A percentile compares a stretch with the other conserved stretches of the same genome.
Evolutionary conservation across 768 basidiomycete species (phyloP).

Genomic region (Suillus luteus): DNA sequence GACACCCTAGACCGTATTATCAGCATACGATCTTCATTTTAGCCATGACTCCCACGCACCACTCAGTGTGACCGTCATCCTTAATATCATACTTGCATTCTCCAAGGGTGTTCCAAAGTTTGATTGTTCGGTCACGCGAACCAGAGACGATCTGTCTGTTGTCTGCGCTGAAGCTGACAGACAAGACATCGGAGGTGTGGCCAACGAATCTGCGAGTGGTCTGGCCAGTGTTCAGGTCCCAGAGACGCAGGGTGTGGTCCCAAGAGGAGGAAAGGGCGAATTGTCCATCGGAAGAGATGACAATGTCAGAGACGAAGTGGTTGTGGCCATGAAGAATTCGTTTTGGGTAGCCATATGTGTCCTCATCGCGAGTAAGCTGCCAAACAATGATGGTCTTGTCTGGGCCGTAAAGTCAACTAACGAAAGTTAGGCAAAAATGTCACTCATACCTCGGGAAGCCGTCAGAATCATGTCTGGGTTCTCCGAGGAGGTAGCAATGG

Average conservation of each 20-base stretch:
- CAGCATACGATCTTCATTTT: not conserved
- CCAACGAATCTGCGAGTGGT: conserved; percentile 98
- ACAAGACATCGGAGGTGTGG: conserved; percentile 96
- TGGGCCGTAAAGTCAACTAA: conserved; percentile 41
- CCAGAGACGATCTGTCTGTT: conserved; percentile 99
- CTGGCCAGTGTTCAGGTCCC: conserved; percentile 97
- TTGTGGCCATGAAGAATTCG: conserved; percentile 98
- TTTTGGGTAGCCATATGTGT: conserved; percentile 94
- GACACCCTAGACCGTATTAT: conserved; percentile 71
- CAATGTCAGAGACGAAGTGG: conserved; percentile 98
- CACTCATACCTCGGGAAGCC: conserved; percentile 84
- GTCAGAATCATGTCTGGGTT: conserved; percentile 99
- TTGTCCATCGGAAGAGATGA: conserved; percentile 98
- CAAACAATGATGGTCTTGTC: conserved; percentile 99
- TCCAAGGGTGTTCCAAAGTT: conserved; percentile 99
- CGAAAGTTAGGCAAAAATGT: conserved; percentile 13
- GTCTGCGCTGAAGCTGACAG: conserved; percentile 99
- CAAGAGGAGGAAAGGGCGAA: conserved; percentile 99
- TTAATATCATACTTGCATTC: conserved; percentile 99
- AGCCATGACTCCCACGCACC: conserved; percentile 43
- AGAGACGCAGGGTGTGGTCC: conserved; percentile 99
- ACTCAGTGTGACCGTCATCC: conserved; percentile 97
- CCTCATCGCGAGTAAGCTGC: conserved; percentile 94
- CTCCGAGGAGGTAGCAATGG: conserved; percentile 97
- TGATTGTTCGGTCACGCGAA: conserved; percentile 95